phyloP scores from a whole-genome alignment of 371 early-diverging fungal genomes.

The Rhizopus delemar region DNA sequence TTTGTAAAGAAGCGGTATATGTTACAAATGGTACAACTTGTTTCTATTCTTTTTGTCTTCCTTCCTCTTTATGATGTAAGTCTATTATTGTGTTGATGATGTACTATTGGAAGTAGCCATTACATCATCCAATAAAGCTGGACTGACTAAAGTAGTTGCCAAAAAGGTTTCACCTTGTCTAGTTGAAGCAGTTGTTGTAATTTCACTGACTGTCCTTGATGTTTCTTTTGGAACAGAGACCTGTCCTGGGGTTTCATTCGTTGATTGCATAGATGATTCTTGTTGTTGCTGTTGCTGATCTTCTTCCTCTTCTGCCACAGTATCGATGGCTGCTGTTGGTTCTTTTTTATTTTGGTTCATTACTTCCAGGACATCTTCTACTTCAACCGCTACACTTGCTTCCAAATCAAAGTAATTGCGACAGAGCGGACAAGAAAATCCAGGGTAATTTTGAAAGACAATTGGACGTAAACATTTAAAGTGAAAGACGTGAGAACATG shows the following conservation, averaged over 20 bases:
- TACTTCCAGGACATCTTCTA: conserved; percentile 50
- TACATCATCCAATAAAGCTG: neutral
- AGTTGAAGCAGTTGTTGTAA: neutral
- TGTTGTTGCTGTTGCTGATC: neutral
- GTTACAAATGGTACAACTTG: neutral
- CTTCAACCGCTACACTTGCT: conserved; percentile 71
- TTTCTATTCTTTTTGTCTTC: neutral
- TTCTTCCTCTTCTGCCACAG: conserved; percentile 1
- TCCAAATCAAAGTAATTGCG: conserved; percentile 88
- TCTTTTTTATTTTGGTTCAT: conserved; percentile 3
- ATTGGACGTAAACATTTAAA: conserved; percentile 81
- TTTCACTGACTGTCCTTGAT: too few relatives aligned
- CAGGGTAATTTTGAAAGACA: conserved; percentile 59
- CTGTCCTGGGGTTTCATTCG: too few relatives aligned
- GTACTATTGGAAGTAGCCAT: conserved; percentile 1
- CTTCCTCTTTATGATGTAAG: neutral
- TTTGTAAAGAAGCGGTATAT: neutral
- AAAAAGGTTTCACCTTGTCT: neutral
- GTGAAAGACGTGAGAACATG: conserved; percentile 91
- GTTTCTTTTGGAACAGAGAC: neutral
- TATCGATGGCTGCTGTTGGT: neutral
- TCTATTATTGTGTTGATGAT: neutral
- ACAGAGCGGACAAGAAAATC: conserved; percentile 90
- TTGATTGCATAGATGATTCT: too few relatives aligned
- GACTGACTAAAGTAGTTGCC: neutral